Evolutionary conservation across 2,329 filamentous ascomycete genomes (phyloP), one percentile per base, ranked within the genome.

Genomic region (Talaromyces sp.): DNA sequence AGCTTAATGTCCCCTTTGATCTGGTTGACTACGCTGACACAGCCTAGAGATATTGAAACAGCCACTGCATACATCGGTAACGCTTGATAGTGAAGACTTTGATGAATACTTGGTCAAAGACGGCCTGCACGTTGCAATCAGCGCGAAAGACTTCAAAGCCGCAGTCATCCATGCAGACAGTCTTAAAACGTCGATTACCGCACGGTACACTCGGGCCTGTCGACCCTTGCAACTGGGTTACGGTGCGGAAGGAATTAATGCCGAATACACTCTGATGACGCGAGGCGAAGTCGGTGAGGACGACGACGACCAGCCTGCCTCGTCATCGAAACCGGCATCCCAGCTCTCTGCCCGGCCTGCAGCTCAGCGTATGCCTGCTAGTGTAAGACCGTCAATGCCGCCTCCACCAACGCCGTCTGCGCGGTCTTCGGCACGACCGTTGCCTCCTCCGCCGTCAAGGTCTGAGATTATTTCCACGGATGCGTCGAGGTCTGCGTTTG

Each of bases 131-230:
- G 81, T 87, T 64, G 80, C 84, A 55, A 86, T 87, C 64, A 86
- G 80, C 66, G 80, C 87, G 59, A 88, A 86, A 68, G 86, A 88
- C 69, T 88, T 88, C 76, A 85, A 84, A 67, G 82, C 86, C 8
- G 84, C 86, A 27, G 83, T 88, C 26, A 75, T 80, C 1, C 85
- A 88, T 68, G 85, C 86, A 7, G 84, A 86, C 63, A 83, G 83
- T 0, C 74, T 85, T 32, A 81, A 81, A 66, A 78, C 79, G 1
- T 77, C 75, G 7, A 75, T 88, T 13, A 82, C 79, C 41, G 84
- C 84, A 35, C 79, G 78, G 58, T 88, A 86, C 67, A 87, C 85
- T 2, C 77, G 79, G 24, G 84, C 86, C 4, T 83, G 79, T 35
- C 79, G 83, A 31, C 86, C 86, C 4, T 69, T 88, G 63, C 85